A percentile compares a stretch with the other conserved stretches of the same genome.
These are phyloP conservation scores for Colletotrichum magnum DNA, from an alignment of 2,329 filamentous ascomycete genomes.

Conservation along the genomic window DNA sequence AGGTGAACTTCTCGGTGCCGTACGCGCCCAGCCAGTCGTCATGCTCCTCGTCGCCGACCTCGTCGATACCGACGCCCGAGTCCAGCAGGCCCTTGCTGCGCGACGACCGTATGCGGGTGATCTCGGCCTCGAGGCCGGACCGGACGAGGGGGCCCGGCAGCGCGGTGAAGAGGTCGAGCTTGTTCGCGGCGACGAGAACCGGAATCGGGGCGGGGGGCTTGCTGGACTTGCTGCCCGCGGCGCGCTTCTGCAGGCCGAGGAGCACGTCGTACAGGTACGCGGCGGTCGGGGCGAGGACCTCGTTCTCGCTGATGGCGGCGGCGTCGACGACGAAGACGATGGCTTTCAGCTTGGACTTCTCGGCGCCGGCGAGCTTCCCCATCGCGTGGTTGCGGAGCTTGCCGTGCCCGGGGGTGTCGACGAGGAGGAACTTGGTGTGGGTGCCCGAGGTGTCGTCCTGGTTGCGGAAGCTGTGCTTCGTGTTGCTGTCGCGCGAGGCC, in stretches of 20 bases:
- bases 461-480: conserved; percentile 60
- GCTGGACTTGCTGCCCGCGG: conserved; percentile 66
- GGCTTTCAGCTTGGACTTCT: conserved; percentile 71
- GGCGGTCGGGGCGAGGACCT: conserved; percentile 79
- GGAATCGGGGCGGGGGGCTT: conserved; percentile 64
- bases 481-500: conserved; percentile 61
- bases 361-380: conserved; percentile 58
- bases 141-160: conserved; percentile 84
- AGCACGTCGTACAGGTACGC: conserved; percentile 91
- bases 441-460: conserved; percentile 54
- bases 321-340: conserved; percentile 94
- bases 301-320: conserved; percentile 72
- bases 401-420: conserved; percentile 95
- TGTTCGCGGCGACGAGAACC: conserved; percentile 91
- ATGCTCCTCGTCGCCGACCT: conserved; percentile 75
- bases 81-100: conserved; percentile 86
- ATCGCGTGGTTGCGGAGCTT: conserved; percentile 86
- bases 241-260: conserved; percentile 83
- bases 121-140: conserved; percentile 82
- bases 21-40: conserved; percentile 89
- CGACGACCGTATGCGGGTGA: conserved; percentile 82
- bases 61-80: conserved; percentile 79
- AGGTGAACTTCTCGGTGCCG: conserved; percentile 82
- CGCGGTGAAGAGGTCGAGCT: conserved; percentile 95
- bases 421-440: conserved; percentile 80